Conservation (phyloP, 2,329 filamentous ascomycete genomes). For the Venturia effusa region DNA sequence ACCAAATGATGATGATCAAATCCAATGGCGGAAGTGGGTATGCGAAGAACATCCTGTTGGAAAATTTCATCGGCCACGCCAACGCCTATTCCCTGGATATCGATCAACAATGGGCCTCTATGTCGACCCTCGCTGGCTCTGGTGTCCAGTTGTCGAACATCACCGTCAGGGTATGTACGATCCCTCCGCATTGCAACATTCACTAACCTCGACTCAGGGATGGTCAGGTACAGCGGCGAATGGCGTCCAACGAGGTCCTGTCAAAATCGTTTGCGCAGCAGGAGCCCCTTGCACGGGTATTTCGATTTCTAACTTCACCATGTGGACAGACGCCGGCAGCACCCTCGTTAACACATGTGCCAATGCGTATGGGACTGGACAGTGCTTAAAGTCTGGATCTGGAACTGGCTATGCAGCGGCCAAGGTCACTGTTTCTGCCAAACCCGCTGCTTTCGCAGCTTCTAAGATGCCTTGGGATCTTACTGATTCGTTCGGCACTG, state of each 20-base stretch:
- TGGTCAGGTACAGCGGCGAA: conserved; percentile 45
- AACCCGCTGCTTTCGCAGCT: conserved; percentile 28
- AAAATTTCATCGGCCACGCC: conserved; percentile 49
- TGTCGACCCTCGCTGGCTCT: conserved; percentile 31
- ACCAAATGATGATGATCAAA: conserved; percentile 56
- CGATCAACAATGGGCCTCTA: conserved; percentile 42
- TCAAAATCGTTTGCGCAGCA: conserved; percentile 42
- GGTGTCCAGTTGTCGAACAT: conserved; percentile 45
- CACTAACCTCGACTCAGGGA: conserved; percentile 21
- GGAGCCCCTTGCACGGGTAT: conserved; percentile 42
- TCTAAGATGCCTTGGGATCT: conserved; percentile 27
- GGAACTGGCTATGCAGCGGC: conserved; percentile 20
- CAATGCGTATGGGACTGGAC: conserved; percentile 38
- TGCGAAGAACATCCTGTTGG: conserved; percentile 39
- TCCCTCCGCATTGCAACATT: not conserved
- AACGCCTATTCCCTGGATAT: conserved; percentile 50
- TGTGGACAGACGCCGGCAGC: conserved; percentile 40
- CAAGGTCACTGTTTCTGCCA: conserved; percentile 24
- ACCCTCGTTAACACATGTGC: conserved; percentile 35
- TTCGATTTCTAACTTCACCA: conserved; percentile 39
- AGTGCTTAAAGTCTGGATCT: conserved; percentile 31
- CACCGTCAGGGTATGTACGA: conserved; percentile 28
- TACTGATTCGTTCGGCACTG: conserved; percentile 20
- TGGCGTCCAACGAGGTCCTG: conserved; percentile 40
- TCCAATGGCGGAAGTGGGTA: conserved; percentile 46